phyloP scores from a whole-genome alignment of 371 early-diverging fungal species.

The Rhizomucor miehei region DNA sequence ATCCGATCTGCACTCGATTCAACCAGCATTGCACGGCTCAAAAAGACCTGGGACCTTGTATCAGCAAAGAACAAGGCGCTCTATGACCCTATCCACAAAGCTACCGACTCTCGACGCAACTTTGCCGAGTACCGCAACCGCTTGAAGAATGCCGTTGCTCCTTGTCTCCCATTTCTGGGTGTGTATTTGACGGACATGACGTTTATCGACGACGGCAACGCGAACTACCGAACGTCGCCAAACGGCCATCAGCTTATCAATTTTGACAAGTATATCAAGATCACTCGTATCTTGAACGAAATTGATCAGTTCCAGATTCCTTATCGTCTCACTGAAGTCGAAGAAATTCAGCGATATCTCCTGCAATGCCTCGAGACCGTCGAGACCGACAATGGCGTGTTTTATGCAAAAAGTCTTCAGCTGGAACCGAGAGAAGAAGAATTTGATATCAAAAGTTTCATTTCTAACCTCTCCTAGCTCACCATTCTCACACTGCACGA shows the following conservation, averaged over 20 bases:
- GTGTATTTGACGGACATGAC: slow-evolving; percentile 88
- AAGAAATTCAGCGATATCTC: slow-evolving; percentile 50
- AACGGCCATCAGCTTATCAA: slow-evolving; percentile 60
- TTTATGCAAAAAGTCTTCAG: slow-evolving; percentile 37
- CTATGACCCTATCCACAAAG: slow-evolving; percentile 53
- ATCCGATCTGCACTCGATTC: slow-evolving; percentile 76
- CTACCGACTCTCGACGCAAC: slow-evolving; percentile 69
- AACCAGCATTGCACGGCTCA: slow-evolving; percentile 71
- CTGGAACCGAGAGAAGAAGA: slow-evolving; percentile 47
- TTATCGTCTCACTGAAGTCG: slow-evolving; percentile 56
- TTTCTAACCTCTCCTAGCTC: slow-evolving; percentile 14
- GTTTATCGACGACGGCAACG: slow-evolving; percentile 63
- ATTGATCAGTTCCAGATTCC: slow-evolving; percentile 80
- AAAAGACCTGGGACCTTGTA: slow-evolving; percentile 70
- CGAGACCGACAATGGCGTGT: slow-evolving; percentile 40
- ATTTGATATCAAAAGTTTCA: slow-evolving; percentile 22
- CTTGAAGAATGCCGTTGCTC: slow-evolving; percentile 61
- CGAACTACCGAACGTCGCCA: slow-evolving; percentile 34
- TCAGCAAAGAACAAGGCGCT: slow-evolving; percentile 51
- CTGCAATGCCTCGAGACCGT: slow-evolving; percentile 29
- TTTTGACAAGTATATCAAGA: slow-evolving; percentile 77
- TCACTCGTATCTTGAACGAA: slow-evolving; percentile 67
- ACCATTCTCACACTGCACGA: too few species aligned
- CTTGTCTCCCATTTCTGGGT: slow-evolving; percentile 82
- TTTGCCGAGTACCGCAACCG: slow-evolving; percentile 73